These are phyloP conservation scores for Cystofilobasidium macerans DNA, from an alignment of 768 basidiomycete species.

Conservation along the genomic window DNA sequence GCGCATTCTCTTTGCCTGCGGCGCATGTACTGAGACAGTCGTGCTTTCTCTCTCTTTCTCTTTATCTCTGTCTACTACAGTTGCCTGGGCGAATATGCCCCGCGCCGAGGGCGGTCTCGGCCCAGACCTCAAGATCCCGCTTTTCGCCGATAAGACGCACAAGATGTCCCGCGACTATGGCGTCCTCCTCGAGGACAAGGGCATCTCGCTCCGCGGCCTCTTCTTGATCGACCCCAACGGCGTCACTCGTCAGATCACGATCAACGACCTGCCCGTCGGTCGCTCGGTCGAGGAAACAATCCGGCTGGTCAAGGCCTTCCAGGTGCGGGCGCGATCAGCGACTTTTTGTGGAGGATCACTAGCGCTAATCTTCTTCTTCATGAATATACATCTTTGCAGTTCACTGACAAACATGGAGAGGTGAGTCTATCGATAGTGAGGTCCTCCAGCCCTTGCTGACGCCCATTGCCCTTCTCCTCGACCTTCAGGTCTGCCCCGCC, in stretches of 20 bases:
- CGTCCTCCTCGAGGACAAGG: constrained; percentile 75
- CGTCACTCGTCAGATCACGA: constrained; percentile 53
- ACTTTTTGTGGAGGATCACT: no score
- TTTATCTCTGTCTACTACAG: no score
- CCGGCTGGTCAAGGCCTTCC: constrained; percentile 85
- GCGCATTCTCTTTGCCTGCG: no score
- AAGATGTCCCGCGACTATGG: constrained; percentile 72
- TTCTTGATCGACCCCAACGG: constrained; percentile 35
- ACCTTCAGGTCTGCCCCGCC: background rate
- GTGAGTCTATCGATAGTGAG: no score
- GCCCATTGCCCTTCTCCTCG: background rate
- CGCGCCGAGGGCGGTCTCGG: constrained; percentile 83
- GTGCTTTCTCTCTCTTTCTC: no score
- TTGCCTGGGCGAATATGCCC: constrained; percentile 72
- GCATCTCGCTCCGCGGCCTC: constrained; percentile 65
- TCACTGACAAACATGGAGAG: constrained; percentile 21
- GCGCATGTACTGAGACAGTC: constrained; percentile 10
- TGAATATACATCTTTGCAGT: constrained; percentile 3
- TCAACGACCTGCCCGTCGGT: constrained; percentile 87
- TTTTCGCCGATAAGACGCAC: constrained; percentile 44
- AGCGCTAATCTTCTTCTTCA: no score
- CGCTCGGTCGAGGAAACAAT: constrained; percentile 83
- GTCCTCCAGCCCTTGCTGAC: constrained; percentile 11
- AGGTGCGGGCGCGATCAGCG: background rate
- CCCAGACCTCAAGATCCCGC: constrained; percentile 70